Evolutionary conservation across 768 basidiomycete species (phyloP).

Genomic region (Tulasnella sp.): DNA sequence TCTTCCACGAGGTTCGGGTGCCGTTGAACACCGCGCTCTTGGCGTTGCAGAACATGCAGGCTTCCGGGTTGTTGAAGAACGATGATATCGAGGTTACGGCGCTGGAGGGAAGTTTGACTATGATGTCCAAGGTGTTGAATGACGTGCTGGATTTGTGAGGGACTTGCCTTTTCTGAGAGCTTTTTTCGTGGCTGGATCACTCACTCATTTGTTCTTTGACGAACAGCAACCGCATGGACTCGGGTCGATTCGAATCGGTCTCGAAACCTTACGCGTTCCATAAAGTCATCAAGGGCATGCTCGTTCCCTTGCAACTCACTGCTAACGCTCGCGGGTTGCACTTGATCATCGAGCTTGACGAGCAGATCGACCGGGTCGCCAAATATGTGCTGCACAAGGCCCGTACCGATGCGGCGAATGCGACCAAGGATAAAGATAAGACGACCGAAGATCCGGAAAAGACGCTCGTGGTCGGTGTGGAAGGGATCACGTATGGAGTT

Average conservation of each 20-base stretch:
- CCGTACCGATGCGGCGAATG: constrained; percentile 5
- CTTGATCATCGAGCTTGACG: constrained; percentile 23
- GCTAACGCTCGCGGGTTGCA: constrained; percentile 20
- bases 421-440: not conserved
- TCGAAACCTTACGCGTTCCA: constrained; percentile 36
- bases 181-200: not conserved
- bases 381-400: constrained; percentile 7
- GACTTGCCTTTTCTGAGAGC: not conserved
- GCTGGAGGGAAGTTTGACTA: constrained; percentile 27
- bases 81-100: constrained; percentile 36
- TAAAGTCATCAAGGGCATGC: constrained; percentile 30
- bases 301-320: constrained; percentile 26
- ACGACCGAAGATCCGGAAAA: constrained; percentile 5
- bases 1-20: constrained; percentile 39
- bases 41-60: constrained; percentile 37
- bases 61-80: constrained; percentile 24
- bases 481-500: not conserved
- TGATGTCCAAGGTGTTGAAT: constrained; percentile 35
- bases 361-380: constrained; percentile 21
- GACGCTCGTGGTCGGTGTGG: not conserved
- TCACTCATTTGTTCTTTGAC: not conserved
- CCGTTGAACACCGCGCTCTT: constrained; percentile 40
- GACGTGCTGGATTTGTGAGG: constrained; percentile 29
- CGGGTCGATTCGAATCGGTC: constrained; percentile 32
- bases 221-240: constrained; percentile 29